Evolutionary conservation across 257 asterid species (phyloP).

Genomic region (Fraxinus cuspidata): DNA sequence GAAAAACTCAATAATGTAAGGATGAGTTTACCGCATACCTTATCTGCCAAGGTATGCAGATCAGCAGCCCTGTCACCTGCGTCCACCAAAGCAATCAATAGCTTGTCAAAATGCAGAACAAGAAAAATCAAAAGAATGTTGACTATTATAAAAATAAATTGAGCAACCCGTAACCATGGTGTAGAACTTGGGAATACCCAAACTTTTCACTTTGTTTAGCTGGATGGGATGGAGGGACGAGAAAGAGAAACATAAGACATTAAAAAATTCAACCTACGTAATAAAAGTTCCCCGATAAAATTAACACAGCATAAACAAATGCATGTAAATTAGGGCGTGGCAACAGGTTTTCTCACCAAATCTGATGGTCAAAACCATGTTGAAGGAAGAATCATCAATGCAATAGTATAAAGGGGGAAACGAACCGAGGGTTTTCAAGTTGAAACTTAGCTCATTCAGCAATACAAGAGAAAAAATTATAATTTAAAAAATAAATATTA

Average conservation of each 20-base stretch:
- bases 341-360: not conserved
- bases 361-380: not conserved
- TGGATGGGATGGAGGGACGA: conserved; percentile 2
- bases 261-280: not conserved
- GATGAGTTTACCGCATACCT: conserved; percentile 47
- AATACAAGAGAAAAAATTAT: not conserved
- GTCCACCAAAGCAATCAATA: conserved; percentile 33
- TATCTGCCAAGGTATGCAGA: conserved; percentile 69
- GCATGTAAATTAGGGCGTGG: not conserved
- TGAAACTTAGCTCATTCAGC: not conserved
- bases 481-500: not conserved
- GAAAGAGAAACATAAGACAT: not conserved
- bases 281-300: not conserved
- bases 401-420: not conserved
- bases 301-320: not conserved
- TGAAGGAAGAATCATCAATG: not conserved
- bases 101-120: conserved; percentile 23
- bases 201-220: not conserved
- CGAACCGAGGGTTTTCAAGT: not conserved
- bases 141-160: not conserved
- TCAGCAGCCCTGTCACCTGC: conserved; percentile 80
- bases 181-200: not conserved
- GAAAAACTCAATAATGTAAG: conserved; percentile 21
- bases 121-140: conserved; percentile 16
- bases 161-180: conserved; percentile 3